A percentile compares a stretch with the other conserved stretches of the same genome.
Evolutionary conservation across 352 stramenopile genomes (phyloP).

Genomic region (Globisporangium spinosum): DNA sequence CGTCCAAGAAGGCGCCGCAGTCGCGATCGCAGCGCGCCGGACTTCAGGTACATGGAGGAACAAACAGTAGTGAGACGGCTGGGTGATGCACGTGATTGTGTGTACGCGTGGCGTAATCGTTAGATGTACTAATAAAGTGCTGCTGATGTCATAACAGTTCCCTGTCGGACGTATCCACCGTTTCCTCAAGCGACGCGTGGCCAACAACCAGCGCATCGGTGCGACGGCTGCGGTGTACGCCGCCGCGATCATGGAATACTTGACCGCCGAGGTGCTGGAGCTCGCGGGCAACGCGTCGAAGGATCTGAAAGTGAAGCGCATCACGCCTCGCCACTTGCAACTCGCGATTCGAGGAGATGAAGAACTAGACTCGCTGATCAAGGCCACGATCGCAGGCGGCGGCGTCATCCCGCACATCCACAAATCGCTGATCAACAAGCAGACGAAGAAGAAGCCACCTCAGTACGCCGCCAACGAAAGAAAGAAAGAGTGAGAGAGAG

Average conservation of each 20-base stretch:
- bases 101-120: background rate
- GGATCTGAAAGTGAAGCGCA: slow-evolving; percentile 97
- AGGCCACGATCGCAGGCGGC: slow-evolving; percentile 99
- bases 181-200: slow-evolving; percentile 98
- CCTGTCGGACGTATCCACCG: slow-evolving; percentile 99
- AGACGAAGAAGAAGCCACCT: slow-evolving; percentile 83
- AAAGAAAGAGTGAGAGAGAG: background rate
- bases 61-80: background rate
- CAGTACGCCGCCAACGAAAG: slow-evolving; percentile 30
- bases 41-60: slow-evolving; percentile 80
- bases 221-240: slow-evolving; percentile 99
- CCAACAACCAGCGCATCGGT: slow-evolving; percentile 97
- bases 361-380: slow-evolving; percentile 99
- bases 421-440: slow-evolving; percentile 99
- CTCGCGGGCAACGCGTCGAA: slow-evolving; percentile 97
- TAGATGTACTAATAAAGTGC: slow-evolving; percentile 5
- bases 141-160: slow-evolving; percentile 76
- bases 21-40: slow-evolving; percentile 97
- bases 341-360: slow-evolving; percentile 99
- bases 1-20: slow-evolving; percentile 98
- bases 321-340: slow-evolving; percentile 99
- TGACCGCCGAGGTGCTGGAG: slow-evolving; percentile 99
- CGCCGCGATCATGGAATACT: slow-evolving; percentile 99
- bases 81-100: background rate
- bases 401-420: slow-evolving; percentile 99